Evolutionary conservation across 2,329 filamentous ascomycete genomes (phyloP).

Genomic region (Fusarium hostae): DNA sequence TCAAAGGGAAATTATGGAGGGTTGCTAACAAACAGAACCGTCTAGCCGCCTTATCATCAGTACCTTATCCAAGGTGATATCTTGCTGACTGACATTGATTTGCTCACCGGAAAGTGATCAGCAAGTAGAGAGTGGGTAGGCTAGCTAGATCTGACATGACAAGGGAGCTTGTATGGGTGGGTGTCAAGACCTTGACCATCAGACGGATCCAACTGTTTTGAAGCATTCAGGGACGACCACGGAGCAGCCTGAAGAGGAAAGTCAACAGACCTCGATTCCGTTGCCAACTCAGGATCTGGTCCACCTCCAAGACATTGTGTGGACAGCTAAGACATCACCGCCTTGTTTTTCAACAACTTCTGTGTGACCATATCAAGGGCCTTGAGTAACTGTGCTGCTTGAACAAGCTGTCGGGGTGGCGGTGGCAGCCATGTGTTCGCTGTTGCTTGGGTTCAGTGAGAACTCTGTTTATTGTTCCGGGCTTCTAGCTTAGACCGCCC

Average conservation of each 20-base stretch:
- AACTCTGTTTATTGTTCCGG: conserved; percentile 16
- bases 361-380: neutral
- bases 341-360: neutral
- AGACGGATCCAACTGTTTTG: neutral
- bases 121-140: neutral
- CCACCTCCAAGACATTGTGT: neutral
- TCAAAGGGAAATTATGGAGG: conserved; percentile 39
- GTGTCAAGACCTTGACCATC: neutral
- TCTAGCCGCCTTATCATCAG: conserved; percentile 34
- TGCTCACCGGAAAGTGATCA: neutral
- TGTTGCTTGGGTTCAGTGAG: conserved; percentile 6
- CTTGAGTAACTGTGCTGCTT: conserved; percentile 10
- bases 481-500: conserved; percentile 3
- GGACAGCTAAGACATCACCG: neutral
- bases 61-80: conserved; percentile 3
- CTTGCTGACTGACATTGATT: neutral
- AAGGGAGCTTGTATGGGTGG: neutral
- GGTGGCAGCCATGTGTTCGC: conserved; percentile 8
- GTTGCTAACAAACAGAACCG: conserved; percentile 8
- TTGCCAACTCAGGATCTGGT: conserved; percentile 10
- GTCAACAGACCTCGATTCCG: conserved; percentile 2
- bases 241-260: conserved; percentile 24
- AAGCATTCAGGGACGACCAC: neutral
- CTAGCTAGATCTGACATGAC: neutral
- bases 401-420: conserved; percentile 13